phyloP scores from a whole-genome alignment of 331 rosid genomes.

The Dryas integrifolia region DNA sequence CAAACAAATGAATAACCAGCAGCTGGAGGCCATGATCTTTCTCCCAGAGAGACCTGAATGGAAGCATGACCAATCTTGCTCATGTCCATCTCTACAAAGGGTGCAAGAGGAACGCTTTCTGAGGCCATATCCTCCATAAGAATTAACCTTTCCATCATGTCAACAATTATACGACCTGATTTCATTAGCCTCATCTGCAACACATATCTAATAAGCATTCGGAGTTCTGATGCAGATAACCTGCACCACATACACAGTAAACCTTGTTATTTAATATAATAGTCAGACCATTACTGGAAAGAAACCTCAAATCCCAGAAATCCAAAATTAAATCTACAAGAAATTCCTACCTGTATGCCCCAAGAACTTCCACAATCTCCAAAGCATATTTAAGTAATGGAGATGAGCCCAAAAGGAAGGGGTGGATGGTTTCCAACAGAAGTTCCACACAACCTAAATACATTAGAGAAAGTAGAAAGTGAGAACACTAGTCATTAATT shows the following conservation, averaged over 20 bases:
- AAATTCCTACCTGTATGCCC: conserved; percentile 77
- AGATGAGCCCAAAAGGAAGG: conserved; percentile 85
- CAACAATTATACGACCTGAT: conserved; percentile 74
- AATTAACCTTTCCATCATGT: conserved; percentile 87
- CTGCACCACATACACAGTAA: conserved; percentile 45
- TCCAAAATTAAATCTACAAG: background rate
- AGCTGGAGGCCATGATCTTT: conserved; percentile 99
- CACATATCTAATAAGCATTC: conserved; percentile 70
- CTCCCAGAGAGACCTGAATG: conserved; percentile 97
- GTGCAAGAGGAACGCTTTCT: conserved; percentile 79
- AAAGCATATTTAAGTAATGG: conserved; percentile 75
- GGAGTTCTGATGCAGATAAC: conserved; percentile 80
- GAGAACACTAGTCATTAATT: conserved; percentile 19
- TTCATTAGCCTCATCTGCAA: conserved; percentile 74
- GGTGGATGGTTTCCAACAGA: conserved; percentile 82
- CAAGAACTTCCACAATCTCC: conserved; percentile 91
- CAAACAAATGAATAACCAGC: conserved; percentile 99
- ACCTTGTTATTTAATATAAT: conserved; percentile 19
- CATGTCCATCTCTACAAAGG: conserved; percentile 96
- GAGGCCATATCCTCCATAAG: conserved; percentile 75
- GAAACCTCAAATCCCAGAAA: conserved; percentile 17
- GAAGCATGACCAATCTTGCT: conserved; percentile 91
- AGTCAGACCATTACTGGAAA: background rate
- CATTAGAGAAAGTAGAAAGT: conserved; percentile 9
- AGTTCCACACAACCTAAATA: conserved; percentile 90